phyloP scores from a whole-genome alignment of 352 stramenopile species.

The Globisporangium echinulatum region DNA sequence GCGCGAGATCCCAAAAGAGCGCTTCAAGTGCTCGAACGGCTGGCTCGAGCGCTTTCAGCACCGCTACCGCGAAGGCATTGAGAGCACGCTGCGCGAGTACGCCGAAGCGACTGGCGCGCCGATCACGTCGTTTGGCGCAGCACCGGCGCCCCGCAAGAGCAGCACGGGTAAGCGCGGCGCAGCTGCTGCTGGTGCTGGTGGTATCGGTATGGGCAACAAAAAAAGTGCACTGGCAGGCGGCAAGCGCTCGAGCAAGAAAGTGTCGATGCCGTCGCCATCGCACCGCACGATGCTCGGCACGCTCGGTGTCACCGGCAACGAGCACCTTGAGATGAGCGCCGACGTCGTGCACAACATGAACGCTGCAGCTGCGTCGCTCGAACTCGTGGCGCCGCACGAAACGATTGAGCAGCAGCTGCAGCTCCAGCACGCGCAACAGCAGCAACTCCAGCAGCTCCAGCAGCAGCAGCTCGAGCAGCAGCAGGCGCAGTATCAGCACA shows the following conservation, averaged over 20 bases:
- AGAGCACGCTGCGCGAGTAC: slow-evolving; percentile 5
- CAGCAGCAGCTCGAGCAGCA: neutral
- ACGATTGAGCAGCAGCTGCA: neutral
- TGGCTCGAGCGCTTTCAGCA: slow-evolving; percentile 9
- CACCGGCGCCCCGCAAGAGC: neutral
- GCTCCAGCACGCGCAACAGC: too few relatives aligned
- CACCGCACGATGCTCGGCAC: neutral
- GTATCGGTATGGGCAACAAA: neutral
- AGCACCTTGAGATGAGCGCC: neutral
- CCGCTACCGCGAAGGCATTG: slow-evolving; percentile 6
- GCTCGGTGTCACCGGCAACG: neutral
- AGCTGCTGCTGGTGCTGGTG: neutral
- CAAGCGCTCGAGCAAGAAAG: slow-evolving; percentile 7
- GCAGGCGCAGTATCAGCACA: neutral
- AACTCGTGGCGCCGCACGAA: neutral
- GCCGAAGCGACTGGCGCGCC: slow-evolving; percentile 1
- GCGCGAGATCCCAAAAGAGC: slow-evolving; percentile 2
- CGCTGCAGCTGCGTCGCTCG: neutral
- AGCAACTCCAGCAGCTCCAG: neutral
- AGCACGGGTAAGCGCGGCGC: neutral
- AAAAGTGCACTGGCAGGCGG: slow-evolving; percentile 2
- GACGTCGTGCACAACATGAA: neutral
- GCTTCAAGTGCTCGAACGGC: slow-evolving; percentile 9
- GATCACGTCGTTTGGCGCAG: neutral
- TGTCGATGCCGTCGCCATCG: neutral